phyloP scores from a whole-genome alignment of 345 rosid genomes.

The Hibiscus trionum region DNA sequence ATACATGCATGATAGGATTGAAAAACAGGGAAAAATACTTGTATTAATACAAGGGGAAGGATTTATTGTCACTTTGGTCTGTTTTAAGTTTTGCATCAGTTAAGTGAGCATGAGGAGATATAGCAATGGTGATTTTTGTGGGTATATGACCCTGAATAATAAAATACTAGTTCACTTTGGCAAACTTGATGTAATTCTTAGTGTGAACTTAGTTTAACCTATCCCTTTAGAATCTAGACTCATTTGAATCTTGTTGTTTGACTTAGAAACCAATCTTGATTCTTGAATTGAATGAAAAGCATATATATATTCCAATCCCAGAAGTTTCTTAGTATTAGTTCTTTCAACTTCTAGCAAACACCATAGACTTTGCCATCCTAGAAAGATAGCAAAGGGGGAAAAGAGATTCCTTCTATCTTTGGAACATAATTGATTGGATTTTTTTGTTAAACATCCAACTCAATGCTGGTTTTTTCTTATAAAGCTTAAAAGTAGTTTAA shows the following conservation, averaged over 20 bases:
- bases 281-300: no score
- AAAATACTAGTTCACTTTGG: neutral
- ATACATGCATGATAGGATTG: neutral
- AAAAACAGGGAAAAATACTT: neutral
- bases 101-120: neutral
- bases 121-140: neutral
- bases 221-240: neutral
- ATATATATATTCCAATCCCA: neutral
- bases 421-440: neutral
- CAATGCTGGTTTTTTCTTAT: neutral
- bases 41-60: neutral
- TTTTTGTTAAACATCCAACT: neutral
- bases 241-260: slow-evolving; percentile 2
- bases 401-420: neutral
- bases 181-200: neutral
- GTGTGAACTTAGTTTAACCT: neutral
- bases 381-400: neutral
- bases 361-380: neutral
- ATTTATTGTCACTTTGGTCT: neutral
- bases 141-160: neutral
- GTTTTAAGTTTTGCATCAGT: neutral
- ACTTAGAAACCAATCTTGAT: neutral
- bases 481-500: slow-evolving; percentile 4
- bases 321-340: neutral
- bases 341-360: neutral